phyloP scores from a whole-genome alignment of 1,284 basidiomycete genomes.

The Malassezia yamatoensis region DNA sequence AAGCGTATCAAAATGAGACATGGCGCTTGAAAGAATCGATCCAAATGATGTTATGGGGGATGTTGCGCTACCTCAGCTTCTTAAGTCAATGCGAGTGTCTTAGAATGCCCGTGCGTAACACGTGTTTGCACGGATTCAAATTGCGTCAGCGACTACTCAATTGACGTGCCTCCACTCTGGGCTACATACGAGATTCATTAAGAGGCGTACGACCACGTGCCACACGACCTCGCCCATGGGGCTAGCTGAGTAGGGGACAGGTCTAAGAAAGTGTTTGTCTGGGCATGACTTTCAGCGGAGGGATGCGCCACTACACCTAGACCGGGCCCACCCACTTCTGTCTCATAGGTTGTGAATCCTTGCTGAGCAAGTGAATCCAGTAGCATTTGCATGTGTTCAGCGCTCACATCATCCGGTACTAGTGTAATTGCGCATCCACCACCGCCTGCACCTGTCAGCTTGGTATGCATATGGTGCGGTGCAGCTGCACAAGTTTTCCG shows the following conservation, averaged over 20 bases:
- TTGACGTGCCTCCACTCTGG: too few relatives aligned
- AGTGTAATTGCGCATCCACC: constrained; percentile 95
- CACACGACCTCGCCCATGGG: constrained; percentile 1
- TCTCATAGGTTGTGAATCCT: constrained; percentile 76
- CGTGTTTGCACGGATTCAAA: too few relatives aligned
- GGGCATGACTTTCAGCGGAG: neutral
- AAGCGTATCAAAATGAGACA: constrained; percentile 45
- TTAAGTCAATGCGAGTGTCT: too few relatives aligned
- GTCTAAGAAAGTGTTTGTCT: neutral
- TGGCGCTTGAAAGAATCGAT: neutral
- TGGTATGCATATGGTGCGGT: constrained; percentile 72
- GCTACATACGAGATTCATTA: too few relatives aligned
- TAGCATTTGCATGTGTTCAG: constrained; percentile 22
- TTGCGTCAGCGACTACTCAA: too few relatives aligned
- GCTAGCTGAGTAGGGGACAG: neutral
- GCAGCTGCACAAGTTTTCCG: constrained; percentile 58
- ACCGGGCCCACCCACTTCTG: constrained; percentile 82
- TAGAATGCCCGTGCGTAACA: too few relatives aligned
- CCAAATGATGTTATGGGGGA: too few relatives aligned
- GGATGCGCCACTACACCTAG: constrained; percentile 63
- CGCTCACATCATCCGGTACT: constrained; percentile 64
- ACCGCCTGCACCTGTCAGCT: constrained; percentile 96
- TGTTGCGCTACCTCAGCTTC: too few relatives aligned
- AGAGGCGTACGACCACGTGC: constrained; percentile 15
- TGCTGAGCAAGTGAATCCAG: constrained; percentile 44